These are phyloP conservation scores for Ustilago loliicola DNA, from an alignment of 1,284 basidiomycete species.

Conservation along the genomic window DNA sequence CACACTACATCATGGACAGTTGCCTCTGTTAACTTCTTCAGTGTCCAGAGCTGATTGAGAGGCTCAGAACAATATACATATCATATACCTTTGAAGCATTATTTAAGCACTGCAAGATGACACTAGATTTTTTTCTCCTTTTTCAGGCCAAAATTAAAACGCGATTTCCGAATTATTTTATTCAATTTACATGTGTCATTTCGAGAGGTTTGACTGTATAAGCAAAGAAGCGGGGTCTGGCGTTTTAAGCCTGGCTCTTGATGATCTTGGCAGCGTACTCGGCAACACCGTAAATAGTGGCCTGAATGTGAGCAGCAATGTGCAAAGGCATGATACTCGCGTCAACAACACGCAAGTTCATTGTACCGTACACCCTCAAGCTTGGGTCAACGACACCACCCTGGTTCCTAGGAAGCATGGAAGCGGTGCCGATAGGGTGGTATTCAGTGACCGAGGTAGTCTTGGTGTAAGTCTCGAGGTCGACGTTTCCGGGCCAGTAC, in stretches of 20 bases:
- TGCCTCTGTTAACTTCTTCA: too few relatives aligned
- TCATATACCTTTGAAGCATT: too few relatives aligned
- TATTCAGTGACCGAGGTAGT: constrained; percentile 66
- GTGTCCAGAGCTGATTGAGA: too few relatives aligned
- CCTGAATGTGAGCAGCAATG: constrained; percentile 75
- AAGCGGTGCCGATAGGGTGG: constrained; percentile 76
- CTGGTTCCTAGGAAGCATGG: constrained; percentile 76
- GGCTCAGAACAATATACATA: too few relatives aligned
- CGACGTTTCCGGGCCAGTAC: constrained; percentile 57
- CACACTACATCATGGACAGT: too few relatives aligned
- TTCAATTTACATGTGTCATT: too few relatives aligned
- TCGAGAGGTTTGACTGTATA: too few relatives aligned
- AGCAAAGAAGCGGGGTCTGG: too few relatives aligned
- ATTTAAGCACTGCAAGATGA: too few relatives aligned
- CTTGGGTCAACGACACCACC: constrained; percentile 79
- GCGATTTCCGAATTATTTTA: too few relatives aligned
- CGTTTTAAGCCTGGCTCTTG: constrained; percentile 45
- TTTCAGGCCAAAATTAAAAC: too few relatives aligned
- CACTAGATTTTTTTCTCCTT: too few relatives aligned
- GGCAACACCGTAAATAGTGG: constrained; percentile 65
- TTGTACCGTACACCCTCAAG: constrained; percentile 77
- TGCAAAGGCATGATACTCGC: constrained; percentile 68
- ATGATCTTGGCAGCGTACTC: constrained; percentile 71
- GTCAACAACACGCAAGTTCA: constrained; percentile 75
- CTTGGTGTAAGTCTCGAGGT: constrained; percentile 68